These are phyloP conservation scores for Pharus latifolius DNA, from an alignment of 176 grass and related monocot genomes.

Conservation along the genomic window DNA sequence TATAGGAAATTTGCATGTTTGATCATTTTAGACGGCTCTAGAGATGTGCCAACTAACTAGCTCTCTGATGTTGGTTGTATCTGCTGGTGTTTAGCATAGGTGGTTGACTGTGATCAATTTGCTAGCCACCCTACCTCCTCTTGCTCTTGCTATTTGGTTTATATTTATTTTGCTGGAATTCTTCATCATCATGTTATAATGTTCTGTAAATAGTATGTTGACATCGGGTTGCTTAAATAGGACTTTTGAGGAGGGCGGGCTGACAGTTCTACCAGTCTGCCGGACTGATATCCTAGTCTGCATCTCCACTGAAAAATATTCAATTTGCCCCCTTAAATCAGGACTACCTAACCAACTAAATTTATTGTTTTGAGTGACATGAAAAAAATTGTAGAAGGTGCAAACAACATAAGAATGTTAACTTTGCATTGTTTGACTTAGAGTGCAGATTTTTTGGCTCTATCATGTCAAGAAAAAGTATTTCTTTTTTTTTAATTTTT, in stretches of 20 bases:
- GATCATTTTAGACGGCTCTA: background rate
- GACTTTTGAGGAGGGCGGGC: background rate
- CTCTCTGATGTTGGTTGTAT: background rate
- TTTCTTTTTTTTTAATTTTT: too few species aligned
- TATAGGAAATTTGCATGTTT: slow-evolving; percentile 14
- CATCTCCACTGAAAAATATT: too few species aligned
- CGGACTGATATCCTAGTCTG: background rate
- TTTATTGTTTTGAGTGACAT: too few species aligned
- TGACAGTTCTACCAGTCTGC: too few species aligned
- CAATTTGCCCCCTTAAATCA: too few species aligned
- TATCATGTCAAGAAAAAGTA: too few species aligned
- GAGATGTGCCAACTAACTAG: background rate
- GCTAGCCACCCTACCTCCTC: background rate
- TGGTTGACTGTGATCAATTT: background rate
- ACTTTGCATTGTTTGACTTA: too few species aligned
- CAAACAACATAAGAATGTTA: too few species aligned
- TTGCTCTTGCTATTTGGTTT: background rate
- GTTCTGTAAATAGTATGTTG: background rate
- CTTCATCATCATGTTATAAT: background rate
- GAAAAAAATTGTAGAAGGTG: too few species aligned
- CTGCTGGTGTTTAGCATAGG: background rate
- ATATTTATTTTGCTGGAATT: background rate
- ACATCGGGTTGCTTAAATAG: too few species aligned
- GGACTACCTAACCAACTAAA: too few species aligned
- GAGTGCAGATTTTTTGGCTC: too few species aligned